These are phyloP conservation scores for Diaporthe destruens DNA, from an alignment of 2,329 filamentous ascomycete species.

Conservation along the genomic window DNA sequence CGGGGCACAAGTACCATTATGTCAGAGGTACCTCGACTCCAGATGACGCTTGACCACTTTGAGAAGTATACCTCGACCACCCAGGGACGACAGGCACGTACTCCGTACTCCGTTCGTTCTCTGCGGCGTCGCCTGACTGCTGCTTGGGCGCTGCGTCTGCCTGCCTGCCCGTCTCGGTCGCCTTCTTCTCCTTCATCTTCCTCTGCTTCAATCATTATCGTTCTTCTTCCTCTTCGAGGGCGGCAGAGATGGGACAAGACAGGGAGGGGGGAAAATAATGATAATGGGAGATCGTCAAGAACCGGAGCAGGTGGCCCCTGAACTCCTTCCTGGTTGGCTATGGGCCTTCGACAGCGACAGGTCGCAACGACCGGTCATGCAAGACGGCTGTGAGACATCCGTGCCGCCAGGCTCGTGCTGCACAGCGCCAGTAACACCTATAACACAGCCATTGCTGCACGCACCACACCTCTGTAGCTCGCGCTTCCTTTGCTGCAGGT, in stretches of 20 bases:
- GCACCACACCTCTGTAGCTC: background rate
- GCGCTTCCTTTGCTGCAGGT: background rate
- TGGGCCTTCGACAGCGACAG: slow-evolving; percentile 12
- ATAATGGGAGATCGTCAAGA: background rate
- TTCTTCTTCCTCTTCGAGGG: background rate
- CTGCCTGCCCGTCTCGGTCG: background rate
- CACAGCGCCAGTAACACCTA: slow-evolving; percentile 13
- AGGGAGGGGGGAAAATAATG: background rate
- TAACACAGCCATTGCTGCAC: background rate
- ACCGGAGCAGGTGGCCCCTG: background rate
- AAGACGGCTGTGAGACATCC: slow-evolving; percentile 32
- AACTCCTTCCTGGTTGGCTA: slow-evolving; percentile 1
- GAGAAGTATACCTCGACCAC: slow-evolving; percentile 33
- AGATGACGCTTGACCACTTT: slow-evolving; percentile 36
- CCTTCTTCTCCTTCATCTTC: background rate
- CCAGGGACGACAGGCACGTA: background rate
- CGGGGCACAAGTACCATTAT: slow-evolving; percentile 33
- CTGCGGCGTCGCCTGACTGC: slow-evolving; percentile 8
- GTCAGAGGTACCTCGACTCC: slow-evolving; percentile 36
- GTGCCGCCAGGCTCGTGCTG: slow-evolving; percentile 34
- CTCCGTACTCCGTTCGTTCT: no score
- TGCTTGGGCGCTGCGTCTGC: background rate
- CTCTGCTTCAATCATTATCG: no score
- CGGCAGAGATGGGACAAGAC: background rate
- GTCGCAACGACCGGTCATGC: slow-evolving; percentile 32